phyloP scores from a whole-genome alignment of 83 land plant genomes.

The Picea abies region DNA sequence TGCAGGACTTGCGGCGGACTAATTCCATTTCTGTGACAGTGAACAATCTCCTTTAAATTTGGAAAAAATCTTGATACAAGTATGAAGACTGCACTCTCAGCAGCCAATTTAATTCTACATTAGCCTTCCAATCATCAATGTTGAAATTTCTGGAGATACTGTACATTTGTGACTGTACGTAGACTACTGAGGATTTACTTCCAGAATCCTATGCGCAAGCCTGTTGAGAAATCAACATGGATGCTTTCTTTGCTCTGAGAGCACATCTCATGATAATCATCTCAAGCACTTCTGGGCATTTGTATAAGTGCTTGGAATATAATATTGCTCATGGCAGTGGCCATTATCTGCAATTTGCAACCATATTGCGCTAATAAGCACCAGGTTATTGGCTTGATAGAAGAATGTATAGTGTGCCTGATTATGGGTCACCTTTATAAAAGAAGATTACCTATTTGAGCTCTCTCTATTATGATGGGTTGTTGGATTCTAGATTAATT shows the following conservation, averaged over 20 bases:
- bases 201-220: not conserved
- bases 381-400: slow-evolving; percentile 14
- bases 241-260: not conserved
- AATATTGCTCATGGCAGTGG: not conserved
- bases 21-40: slow-evolving; percentile 62
- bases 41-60: slow-evolving; percentile 62
- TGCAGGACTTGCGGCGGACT: slow-evolving; percentile 73
- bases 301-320: not conserved
- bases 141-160: not conserved
- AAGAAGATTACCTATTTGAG: not conserved
- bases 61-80: not conserved
- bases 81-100: not conserved
- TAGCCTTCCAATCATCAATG: not conserved
- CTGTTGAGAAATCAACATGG: not conserved
- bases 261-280: not conserved
- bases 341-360: not conserved
- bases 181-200: not conserved
- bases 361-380: slow-evolving; percentile 14
- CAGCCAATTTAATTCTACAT: not conserved
- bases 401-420: slow-evolving; percentile 9
- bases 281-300: not conserved
- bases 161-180: not conserved
- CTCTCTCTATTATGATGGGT: not conserved
- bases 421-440: not conserved
- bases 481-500: slow-evolving; percentile 10